Base-by-base conservation (phyloP, 2,329 filamentous ascomycete genomes). In the Botrytis hyacinthi region DNA sequence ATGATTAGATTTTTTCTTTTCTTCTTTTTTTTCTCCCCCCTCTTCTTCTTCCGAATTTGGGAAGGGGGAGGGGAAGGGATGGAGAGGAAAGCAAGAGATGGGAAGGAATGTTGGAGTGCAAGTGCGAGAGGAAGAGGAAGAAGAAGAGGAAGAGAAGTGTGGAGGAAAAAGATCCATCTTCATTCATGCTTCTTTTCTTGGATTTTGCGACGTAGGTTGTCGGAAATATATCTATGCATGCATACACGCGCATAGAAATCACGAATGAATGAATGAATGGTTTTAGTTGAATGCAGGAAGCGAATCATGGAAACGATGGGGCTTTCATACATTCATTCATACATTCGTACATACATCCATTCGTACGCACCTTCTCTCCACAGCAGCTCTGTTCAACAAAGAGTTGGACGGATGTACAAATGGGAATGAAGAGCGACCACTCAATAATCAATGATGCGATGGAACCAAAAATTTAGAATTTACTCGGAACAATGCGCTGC, bases 1-100 rank as follows among this genome's bases (percentile, higher is more conserved):
- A 80, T 73, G 79, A 80, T 72, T 80, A 61, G 26, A 54, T n/a
- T 46, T 6, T 22, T 46, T 46, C 8, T 46, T 42, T 16, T 16
- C 9, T 42, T 42, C 12, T 16, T 40, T 4, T 40, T 40, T 40
- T 40, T 4, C 12, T 10, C 4, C 4, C 14, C 14, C 3, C 16
- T 42, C 1, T 42, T 16, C 40, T 42, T 42, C 4, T 42, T 42
- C 40, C 12, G 40, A 42, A 42, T 42, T 42, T 42, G 40, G 40
- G 40, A 8, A 16, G 12, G 5, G 51, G 26, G 14, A 2, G 26
- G 16, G 48, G 26, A 51, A 6, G n/a, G n/a, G n/a, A n/a, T n/a
- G n/a, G n/a, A 2, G 26, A n/a, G 48, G 26, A 51, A 6, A 2
- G 26, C 1, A 26, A 1, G 26, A 1, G 26, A 6, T 5, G 10